Conservation (phyloP, 768 basidiomycete species). For the Phanerochaete sordida region DNA sequence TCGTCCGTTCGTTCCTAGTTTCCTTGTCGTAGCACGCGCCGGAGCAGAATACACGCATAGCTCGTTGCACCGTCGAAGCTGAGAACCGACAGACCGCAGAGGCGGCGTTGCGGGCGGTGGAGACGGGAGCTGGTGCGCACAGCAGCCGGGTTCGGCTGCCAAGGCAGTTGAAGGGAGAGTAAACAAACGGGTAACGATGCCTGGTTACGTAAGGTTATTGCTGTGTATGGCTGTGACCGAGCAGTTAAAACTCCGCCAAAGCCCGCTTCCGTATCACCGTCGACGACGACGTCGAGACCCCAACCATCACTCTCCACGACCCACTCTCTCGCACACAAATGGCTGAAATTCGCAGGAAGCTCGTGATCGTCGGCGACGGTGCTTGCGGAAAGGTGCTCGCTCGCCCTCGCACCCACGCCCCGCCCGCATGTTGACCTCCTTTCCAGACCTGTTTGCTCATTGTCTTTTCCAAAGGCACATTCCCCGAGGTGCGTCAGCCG, state of each 20-base stretch:
- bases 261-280: constrained; percentile 23
- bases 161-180: neutral
- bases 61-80: too few relatives aligned
- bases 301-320: constrained; percentile 10
- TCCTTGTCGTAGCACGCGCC: too few relatives aligned
- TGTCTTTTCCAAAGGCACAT: constrained; percentile 94
- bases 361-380: constrained; percentile 98
- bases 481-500: constrained; percentile 72
- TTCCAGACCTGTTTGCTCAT: constrained; percentile 87
- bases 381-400: constrained; percentile 83
- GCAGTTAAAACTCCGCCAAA: constrained; percentile 16
- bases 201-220: constrained; percentile 14
- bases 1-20: too few relatives aligned
- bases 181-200: neutral
- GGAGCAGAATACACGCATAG: too few relatives aligned
- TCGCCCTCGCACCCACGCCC: constrained; percentile 4
- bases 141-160: neutral
- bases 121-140: neutral
- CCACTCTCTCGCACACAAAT: constrained; percentile 37
- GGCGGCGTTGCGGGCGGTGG: neutral
- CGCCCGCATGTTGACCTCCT: constrained; percentile 5
- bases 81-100: too few relatives aligned
- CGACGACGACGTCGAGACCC: constrained; percentile 14
- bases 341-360: constrained; percentile 98
- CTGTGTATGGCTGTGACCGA: constrained; percentile 16